A percentile compares a stretch with the other conserved stretches of the same genome.
phyloP scores from a whole-genome alignment of 768 basidiomycete species.

The Naganishia friedmannii region DNA sequence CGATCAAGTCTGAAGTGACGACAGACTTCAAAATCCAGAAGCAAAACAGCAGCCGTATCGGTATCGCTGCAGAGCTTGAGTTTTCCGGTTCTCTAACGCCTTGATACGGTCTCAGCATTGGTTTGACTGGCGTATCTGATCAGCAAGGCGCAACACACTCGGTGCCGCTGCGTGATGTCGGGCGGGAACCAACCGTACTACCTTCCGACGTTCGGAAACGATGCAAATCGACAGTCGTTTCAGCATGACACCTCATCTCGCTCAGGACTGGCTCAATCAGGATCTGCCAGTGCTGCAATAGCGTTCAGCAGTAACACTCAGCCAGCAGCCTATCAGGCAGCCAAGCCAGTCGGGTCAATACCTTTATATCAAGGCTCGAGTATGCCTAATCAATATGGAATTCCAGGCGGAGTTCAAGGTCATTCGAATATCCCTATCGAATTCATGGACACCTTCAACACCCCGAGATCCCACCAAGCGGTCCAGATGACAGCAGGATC shows the following conservation, averaged over 20 bases:
- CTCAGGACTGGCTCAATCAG: neutral
- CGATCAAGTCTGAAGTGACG: neutral
- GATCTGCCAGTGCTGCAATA: neutral
- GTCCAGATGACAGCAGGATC: neutral
- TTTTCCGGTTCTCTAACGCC: neutral
- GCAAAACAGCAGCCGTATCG: neutral
- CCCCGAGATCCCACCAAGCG: neutral
- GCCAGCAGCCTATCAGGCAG: neutral
- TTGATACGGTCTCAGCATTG: neutral
- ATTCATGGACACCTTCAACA: neutral
- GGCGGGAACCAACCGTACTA: conserved; percentile 12
- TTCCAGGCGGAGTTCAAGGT: neutral
- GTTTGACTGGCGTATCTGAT: neutral
- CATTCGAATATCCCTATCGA: neutral
- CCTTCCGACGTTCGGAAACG: neutral
- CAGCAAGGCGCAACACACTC: neutral
- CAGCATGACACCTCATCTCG: neutral
- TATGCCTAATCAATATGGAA: neutral
- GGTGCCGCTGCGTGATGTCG: conserved; percentile 6
- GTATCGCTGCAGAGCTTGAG: neutral
- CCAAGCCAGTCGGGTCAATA: neutral
- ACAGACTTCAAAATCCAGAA: neutral
- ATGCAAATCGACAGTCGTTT: conserved; percentile 9
- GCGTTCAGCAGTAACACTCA: neutral
- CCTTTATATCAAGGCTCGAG: conserved; percentile 6